A percentile compares a stretch with the other conserved stretches of the same genome.
These are phyloP conservation scores for Chaetoceros tenuissimus DNA, from an alignment of 108 stramenopile species.

Conservation along the genomic window DNA sequence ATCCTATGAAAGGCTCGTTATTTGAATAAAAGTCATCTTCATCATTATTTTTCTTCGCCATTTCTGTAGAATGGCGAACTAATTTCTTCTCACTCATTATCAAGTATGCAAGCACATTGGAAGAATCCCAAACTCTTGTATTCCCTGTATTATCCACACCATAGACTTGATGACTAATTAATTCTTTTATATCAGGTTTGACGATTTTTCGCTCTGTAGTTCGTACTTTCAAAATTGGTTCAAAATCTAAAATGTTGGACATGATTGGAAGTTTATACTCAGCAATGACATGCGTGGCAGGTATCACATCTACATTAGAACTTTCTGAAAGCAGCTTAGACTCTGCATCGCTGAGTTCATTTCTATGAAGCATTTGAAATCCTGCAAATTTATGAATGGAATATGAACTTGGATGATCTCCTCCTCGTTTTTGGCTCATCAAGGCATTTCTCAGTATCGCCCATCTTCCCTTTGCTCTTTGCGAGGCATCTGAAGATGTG, in stretches of 20 bases:
- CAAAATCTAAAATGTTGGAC: not conserved
- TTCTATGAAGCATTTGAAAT: conserved; percentile 38
- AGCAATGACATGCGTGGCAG: not conserved
- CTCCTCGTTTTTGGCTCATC: conserved; percentile 8
- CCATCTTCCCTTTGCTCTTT: conserved; percentile 68
- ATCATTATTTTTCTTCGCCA: too few species aligned
- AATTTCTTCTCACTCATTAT: not conserved
- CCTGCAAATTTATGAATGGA: conserved; percentile 67
- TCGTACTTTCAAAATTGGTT: not conserved
- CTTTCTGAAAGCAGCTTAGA: not conserved
- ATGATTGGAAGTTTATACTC: not conserved
- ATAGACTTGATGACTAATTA: conserved; percentile 34
- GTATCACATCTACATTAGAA: not conserved
- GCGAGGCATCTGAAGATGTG: too few species aligned
- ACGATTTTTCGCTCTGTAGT: not conserved
- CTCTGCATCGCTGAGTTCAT: not conserved
- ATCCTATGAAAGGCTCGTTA: not conserved
- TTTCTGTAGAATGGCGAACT: too few species aligned
- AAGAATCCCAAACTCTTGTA: conserved; percentile 71
- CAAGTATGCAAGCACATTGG: not conserved
- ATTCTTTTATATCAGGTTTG: conserved; percentile 1
- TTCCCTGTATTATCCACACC: conserved; percentile 80
- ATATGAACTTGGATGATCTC: conserved; percentile 3
- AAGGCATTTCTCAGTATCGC: conserved; percentile 42
- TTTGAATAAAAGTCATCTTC: not conserved